phyloP scores from a whole-genome alignment of 169 alveolate genomes.

The Eimeria zaria region DNA sequence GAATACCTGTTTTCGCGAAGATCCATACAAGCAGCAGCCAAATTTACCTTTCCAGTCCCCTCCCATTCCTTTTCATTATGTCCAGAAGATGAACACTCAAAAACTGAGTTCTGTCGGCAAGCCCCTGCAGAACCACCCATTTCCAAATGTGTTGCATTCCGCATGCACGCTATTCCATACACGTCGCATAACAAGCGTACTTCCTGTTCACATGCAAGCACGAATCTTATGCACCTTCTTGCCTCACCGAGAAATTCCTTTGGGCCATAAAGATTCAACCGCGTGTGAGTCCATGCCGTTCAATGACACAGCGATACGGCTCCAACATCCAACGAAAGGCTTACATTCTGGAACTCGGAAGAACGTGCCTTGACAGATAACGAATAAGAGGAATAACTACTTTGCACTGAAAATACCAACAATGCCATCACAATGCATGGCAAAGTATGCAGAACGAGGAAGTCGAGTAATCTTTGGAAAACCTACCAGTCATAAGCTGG shows the following conservation, averaged over 20 bases:
- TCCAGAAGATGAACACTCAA: not conserved
- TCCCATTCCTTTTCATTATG: not conserved
- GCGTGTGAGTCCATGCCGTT: too few species aligned
- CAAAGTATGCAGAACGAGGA: not conserved
- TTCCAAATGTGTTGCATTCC: not conserved
- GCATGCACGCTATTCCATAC: not conserved
- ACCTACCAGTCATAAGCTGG: not conserved
- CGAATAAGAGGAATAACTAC: not conserved
- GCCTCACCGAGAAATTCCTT: too few species aligned
- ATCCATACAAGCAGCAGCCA: not conserved
- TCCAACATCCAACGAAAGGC: not conserved
- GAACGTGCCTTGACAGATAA: not conserved
- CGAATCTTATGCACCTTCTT: not conserved
- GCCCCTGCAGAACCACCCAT: not conserved
- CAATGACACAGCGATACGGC: too few species aligned
- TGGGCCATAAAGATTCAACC: too few species aligned
- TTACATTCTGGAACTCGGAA: not conserved
- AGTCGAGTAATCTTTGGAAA: not conserved
- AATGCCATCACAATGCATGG: not conserved
- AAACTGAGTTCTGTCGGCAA: not conserved
- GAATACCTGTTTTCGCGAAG: not conserved
- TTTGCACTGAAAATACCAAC: not conserved
- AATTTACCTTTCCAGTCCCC: not conserved
- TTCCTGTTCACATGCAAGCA: not conserved
- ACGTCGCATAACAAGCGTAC: not conserved